These are phyloP conservation scores for Ceratocystis cubensis DNA, from an alignment of 2,329 filamentous ascomycete genomes.

Conservation along the genomic window DNA sequence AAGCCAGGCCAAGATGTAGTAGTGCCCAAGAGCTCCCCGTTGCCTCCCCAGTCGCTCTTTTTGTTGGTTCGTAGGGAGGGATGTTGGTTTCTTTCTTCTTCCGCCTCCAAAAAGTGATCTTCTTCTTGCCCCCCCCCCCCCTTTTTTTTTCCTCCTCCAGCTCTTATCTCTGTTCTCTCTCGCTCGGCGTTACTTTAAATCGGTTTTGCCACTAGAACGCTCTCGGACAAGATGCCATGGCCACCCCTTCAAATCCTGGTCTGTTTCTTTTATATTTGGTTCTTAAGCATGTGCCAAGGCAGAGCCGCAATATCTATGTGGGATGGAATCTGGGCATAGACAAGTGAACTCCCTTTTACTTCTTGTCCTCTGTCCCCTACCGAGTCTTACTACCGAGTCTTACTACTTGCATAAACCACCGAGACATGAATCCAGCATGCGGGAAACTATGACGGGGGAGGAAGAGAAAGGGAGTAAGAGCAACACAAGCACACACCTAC, in stretches of 20 bases:
- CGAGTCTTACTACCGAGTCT: too few species aligned
- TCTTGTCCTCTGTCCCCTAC: neutral
- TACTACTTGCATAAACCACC: too few species aligned
- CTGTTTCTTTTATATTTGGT: neutral
- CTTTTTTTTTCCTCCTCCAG: neutral
- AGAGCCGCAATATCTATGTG: conserved; percentile 2
- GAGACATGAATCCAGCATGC: too few species aligned
- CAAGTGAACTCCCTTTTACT: neutral
- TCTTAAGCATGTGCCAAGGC: conserved; percentile 4
- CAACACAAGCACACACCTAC: too few species aligned
- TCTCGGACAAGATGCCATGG: neutral
- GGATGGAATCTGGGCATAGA: neutral
- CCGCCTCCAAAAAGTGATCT: neutral
- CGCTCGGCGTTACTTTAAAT: conserved; percentile 7
- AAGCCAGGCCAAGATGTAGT: too few species aligned
- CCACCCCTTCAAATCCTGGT: neutral
- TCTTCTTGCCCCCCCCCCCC: neutral
- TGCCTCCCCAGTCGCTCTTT: neutral
- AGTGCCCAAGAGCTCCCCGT: neutral
- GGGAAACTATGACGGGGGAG: too few species aligned
- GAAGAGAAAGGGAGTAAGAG: too few species aligned
- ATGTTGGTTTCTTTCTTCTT: neutral
- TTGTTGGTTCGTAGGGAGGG: neutral
- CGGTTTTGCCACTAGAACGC: neutral
- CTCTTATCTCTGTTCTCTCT: conserved; percentile 3